Conservation (phyloP, 441 rosid genomes). For the Corymbia citriodora region DNA sequence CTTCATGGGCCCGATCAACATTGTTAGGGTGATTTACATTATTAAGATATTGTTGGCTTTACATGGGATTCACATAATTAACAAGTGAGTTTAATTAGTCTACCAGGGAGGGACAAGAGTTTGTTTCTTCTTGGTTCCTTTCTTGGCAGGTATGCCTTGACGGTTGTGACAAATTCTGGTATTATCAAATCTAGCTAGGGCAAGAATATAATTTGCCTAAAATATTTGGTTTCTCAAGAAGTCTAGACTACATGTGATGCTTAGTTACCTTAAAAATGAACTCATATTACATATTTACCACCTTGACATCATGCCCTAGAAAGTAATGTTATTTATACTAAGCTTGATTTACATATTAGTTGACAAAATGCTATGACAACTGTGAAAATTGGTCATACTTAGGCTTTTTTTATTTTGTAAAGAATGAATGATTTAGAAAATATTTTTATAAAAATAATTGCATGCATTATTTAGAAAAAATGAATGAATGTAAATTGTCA, state of each 20-base stretch:
- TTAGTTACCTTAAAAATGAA: background rate
- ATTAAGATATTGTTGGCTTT: background rate
- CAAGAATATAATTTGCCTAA: background rate
- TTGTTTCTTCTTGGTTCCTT: background rate
- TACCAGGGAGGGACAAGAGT: background rate
- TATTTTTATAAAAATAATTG: too few relatives aligned
- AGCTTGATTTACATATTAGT: background rate
- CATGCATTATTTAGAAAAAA: too few relatives aligned
- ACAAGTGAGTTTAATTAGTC: background rate
- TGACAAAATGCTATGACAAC: background rate
- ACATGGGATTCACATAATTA: background rate
- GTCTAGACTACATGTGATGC: background rate
- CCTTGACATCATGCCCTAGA: background rate
- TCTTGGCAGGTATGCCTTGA: background rate
- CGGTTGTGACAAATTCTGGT: background rate
- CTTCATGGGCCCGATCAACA: too few relatives aligned
- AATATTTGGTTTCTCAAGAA: conserved; percentile 15
- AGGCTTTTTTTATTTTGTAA: too few relatives aligned
- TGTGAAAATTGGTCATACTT: background rate
- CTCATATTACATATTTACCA: background rate
- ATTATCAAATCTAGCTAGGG: background rate
- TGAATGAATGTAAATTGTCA: too few relatives aligned
- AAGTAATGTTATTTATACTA: background rate
- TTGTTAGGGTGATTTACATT: background rate
- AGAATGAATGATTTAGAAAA: too few relatives aligned